These are phyloP conservation scores for Hygrophorus pudorinus DNA, from an alignment of 768 basidiomycete species.

Conservation along the genomic window DNA sequence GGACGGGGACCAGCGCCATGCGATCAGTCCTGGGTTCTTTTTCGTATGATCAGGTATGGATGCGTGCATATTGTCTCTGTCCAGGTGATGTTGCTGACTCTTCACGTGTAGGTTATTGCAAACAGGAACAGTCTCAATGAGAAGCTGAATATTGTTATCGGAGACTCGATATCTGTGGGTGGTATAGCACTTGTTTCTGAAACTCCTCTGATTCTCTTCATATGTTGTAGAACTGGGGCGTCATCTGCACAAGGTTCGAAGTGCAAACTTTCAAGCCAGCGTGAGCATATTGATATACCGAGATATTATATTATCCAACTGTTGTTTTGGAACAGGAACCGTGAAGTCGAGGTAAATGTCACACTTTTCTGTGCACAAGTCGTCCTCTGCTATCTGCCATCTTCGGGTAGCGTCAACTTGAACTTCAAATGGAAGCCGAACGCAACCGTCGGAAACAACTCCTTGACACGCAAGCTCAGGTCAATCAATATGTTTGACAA, in stretches of 20 bases:
- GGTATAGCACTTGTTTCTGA: background rate
- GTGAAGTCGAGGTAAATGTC: slow-evolving; percentile 41
- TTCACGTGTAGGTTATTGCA: slow-evolving; percentile 30
- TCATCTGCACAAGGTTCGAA: slow-evolving; percentile 48
- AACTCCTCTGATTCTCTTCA: too few species aligned
- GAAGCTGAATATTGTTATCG: slow-evolving; percentile 37
- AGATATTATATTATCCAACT: background rate
- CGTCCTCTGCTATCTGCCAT: background rate
- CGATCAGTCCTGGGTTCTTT: slow-evolving; percentile 45
- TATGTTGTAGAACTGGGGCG: slow-evolving; percentile 42
- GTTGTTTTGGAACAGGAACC: slow-evolving; percentile 20
- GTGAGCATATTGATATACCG: background rate
- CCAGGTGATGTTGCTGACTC: background rate
- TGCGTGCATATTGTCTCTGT: background rate
- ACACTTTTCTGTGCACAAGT: background rate
- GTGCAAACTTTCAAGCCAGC: slow-evolving; percentile 51
- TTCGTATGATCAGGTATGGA: slow-evolving; percentile 32
- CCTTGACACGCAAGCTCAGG: slow-evolving; percentile 44
- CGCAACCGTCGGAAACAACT: slow-evolving; percentile 46
- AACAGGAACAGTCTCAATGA: slow-evolving; percentile 46
- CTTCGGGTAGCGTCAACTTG: slow-evolving; percentile 37
- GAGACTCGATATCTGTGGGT: slow-evolving; percentile 34
- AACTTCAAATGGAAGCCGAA: slow-evolving; percentile 52
- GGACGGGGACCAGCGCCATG: slow-evolving; percentile 45
- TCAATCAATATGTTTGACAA: background rate